Evolutionary conservation across 2,329 filamentous ascomycete genomes (phyloP).

Genomic region (Neobulgaria alba): DNA sequence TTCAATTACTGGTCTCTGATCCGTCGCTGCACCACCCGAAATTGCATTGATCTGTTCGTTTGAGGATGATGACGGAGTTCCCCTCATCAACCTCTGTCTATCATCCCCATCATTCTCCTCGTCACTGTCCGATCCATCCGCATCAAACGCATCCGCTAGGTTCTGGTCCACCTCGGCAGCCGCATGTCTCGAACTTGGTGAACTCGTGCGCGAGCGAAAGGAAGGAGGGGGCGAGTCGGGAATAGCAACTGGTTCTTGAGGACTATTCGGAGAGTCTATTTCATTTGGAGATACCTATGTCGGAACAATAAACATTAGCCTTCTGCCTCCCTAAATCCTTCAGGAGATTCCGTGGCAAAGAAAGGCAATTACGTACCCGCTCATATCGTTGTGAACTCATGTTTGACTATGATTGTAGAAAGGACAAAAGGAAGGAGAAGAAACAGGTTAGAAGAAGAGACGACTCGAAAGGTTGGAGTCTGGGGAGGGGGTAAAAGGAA

Average conservation of each 20-base stretch:
- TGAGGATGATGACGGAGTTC: slow-evolving; percentile 5
- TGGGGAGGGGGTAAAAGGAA: slow-evolving; percentile 14
- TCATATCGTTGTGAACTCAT: slow-evolving; percentile 40
- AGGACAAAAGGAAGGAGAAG: slow-evolving; percentile 22
- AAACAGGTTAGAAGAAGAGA: slow-evolving; percentile 10
- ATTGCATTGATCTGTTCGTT: slow-evolving; percentile 26
- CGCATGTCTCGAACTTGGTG: slow-evolving; percentile 41
- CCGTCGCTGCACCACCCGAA: slow-evolving; percentile 11
- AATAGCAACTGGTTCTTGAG: slow-evolving; percentile 26
- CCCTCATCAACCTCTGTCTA: neutral
- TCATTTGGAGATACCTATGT: slow-evolving; percentile 51
- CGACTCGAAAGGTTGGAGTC: slow-evolving; percentile 11
- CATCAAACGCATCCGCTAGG: slow-evolving; percentile 89
- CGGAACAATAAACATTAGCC: slow-evolving; percentile 13
- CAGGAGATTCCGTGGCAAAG: slow-evolving; percentile 18
- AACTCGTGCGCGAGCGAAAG: slow-evolving; percentile 78
- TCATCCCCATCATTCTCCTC: slow-evolving; percentile 46
- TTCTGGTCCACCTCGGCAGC: slow-evolving; percentile 57
- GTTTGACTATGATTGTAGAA: slow-evolving; percentile 10
- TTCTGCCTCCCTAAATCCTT: slow-evolving; percentile 4
- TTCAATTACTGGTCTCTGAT: slow-evolving; percentile 19
- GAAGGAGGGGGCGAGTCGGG: slow-evolving; percentile 62
- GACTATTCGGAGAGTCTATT: slow-evolving; percentile 36
- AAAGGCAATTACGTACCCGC: slow-evolving; percentile 37
- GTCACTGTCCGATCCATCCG: slow-evolving; percentile 65